These are phyloP conservation scores for Lactarius tabidus DNA, from an alignment of 768 basidiomycete species.

Conservation along the genomic window DNA sequence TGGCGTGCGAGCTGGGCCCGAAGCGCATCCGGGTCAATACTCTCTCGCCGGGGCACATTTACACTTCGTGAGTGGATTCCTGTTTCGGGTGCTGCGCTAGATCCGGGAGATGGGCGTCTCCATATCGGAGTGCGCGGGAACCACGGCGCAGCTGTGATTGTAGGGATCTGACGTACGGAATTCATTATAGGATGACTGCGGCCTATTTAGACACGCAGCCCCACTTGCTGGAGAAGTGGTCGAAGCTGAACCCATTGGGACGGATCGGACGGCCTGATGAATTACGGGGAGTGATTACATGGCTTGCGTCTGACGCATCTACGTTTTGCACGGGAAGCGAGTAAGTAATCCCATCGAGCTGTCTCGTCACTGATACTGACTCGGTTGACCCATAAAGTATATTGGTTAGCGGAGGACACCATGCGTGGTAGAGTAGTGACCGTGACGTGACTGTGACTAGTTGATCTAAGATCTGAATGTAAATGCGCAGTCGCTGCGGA, in stretches of 20 bases:
- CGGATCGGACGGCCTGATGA: conserved; percentile 71
- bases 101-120: not conserved
- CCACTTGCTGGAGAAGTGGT: conserved; percentile 62
- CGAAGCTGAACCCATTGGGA: conserved; percentile 61
- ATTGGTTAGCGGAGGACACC: conserved; percentile 59
- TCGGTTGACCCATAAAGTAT: conserved; percentile 38
- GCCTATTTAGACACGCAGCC: conserved; percentile 64
- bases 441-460: not conserved
- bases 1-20: conserved; percentile 74
- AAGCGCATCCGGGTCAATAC: conserved; percentile 69
- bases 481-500: conserved; percentile 25
- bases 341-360: conserved; percentile 42
- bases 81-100: not conserved
- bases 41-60: conserved; percentile 73
- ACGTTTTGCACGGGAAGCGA: conserved; percentile 82
- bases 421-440: conserved; percentile 44
- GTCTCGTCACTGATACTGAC: conserved; percentile 3
- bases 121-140: not conserved
- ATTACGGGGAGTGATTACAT: conserved; percentile 62
- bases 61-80: conserved; percentile 39
- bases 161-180: conserved; percentile 4
- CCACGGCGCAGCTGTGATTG: conserved; percentile 9
- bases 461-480: conserved; percentile 17
- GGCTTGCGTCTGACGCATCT: conserved; percentile 73
- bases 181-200: conserved; percentile 59